Base-by-base conservation (phyloP, 495 filamentous ascomycete species). In the Eremomyces bilateralis region DNA sequence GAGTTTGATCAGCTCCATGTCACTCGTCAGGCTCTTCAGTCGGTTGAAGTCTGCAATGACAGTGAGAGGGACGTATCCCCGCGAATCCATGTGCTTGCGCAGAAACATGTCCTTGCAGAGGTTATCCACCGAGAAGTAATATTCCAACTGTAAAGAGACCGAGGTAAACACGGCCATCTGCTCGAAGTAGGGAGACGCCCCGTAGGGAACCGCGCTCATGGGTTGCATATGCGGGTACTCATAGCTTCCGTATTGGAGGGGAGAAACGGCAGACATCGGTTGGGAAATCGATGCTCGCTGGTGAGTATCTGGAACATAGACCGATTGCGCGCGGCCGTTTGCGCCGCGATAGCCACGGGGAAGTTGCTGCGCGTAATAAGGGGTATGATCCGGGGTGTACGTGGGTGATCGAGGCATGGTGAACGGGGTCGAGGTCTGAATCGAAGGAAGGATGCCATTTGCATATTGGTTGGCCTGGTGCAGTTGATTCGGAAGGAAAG, bases 101-200 rank as follows among this genome's bases (percentile, higher is more conserved):
- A 97, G 65, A 54, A 71, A 95, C 44, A 75, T 64, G 46, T 97
- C 88, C 55, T 91, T 95, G 67, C 80, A 85, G 36, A 94, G 67
- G 51, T 95, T 95, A 43, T 95, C 82, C 5, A 92, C 65, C 0
- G 84, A 95, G 57, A 97, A 88, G 53, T 95, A 97, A 56, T 95
- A 95, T 45, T 90, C 79, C 55, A 94, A 57, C 53, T 94, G 84
- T 47, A 69, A 61, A 33, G 63, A 62, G 10, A 76, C 64, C 59
- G 69, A 64, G 32, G 42, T 44, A 35, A 74, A 57, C 12, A 76
- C 43, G 12, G 62, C 55, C 37, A 57, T 64, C 6, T 60, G 60
- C 37, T 71, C 71, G 47, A 68, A 51, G 42, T 65, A 74, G 16
- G 62, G 55, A 42, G 61, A 28, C 8, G 8, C 16, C 4, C 24